Evolutionary conservation across 805 yeast species (phyloP).

Genomic region (Isabelozyma gotoi): DNA sequence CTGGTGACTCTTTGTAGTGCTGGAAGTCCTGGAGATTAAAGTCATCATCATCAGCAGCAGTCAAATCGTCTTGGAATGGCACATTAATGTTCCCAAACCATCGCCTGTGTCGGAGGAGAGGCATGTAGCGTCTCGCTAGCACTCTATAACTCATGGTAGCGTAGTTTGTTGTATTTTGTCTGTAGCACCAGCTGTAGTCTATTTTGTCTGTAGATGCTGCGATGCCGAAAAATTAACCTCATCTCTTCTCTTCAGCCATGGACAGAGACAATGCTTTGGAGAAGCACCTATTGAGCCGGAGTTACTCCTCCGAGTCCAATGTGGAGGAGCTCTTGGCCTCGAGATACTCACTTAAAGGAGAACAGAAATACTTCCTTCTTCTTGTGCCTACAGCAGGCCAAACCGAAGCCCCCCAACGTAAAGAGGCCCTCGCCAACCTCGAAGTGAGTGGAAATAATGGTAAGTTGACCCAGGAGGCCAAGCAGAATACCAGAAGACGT

Average conservation of each 20-base stretch:
- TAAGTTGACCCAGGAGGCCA: slow-evolving; percentile 20
- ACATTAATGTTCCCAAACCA: slow-evolving; percentile 17
- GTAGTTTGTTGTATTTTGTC: neutral
- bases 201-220: too few species aligned
- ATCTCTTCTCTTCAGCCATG: slow-evolving; percentile 22
- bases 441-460: slow-evolving; percentile 8
- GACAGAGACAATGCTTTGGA: slow-evolving; percentile 46
- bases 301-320: slow-evolving; percentile 36
- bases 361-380: slow-evolving; percentile 45
- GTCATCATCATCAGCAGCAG: slow-evolving; percentile 30
- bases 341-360: slow-evolving; percentile 47
- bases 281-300: slow-evolving; percentile 43
- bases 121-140: neutral
- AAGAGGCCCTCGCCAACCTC: slow-evolving; percentile 1
- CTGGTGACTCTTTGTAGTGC: slow-evolving; percentile 34
- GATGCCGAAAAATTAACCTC: neutral
- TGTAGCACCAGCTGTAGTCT: neutral
- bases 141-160: neutral
- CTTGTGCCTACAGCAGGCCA: slow-evolving; percentile 35
- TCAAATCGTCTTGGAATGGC: slow-evolving; percentile 42
- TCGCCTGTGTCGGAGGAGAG: slow-evolving; percentile 2
- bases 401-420: slow-evolving; percentile 10
- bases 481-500: slow-evolving; percentile 35
- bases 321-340: slow-evolving; percentile 42
- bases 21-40: slow-evolving; percentile 39